Base-by-base conservation (phyloP, 371 early-diverging fungal genomes). In the Zychaea mexicana region DNA sequence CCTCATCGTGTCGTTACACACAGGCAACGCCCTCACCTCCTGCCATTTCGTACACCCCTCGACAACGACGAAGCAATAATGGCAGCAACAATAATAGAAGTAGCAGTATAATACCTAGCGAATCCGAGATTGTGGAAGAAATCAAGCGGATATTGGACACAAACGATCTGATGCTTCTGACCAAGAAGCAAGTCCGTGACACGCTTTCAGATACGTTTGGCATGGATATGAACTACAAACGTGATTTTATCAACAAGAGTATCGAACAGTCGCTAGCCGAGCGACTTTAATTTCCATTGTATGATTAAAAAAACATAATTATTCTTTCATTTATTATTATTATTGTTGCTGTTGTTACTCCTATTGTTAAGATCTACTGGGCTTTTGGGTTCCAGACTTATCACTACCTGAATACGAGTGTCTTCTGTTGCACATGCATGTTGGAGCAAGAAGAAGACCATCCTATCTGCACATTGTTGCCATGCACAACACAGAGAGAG, bases 181-280 rank as follows among this genome's bases (percentile, higher is more conserved):
- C 93, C 30, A 92, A 93, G 76, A 92, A 93, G 69, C 89, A 90
- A 79, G 96, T 96, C 12, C 80, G 98, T 10, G 92, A 93, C 68
- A 85, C 90, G 61, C 71, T 98, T 54, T 79, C 88, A 24, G 55
- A 67, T 17, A 71, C 87, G 38, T 96, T 94, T 81, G 91, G 91
- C 10, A 85, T 92, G 9, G 96, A 96, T 65, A 74, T 98, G 77
- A 84, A 80, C 4, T 71, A 83, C 12, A 83, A 88, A 65, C 94
- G 92, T 70, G 93, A 92, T n/a, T 95, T 88, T 68, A 96, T 97
- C 68, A 92, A 96, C 66, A 74, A 85, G 38, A 86, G 85, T 52
- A 96, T 98, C 54, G 96, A 96, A 36, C 49, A 52, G n/a, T 54
- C 54, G 12, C 27, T 62, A 7, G 28, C 27, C 8, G 32, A 21